Evolutionary conservation across 352 stramenopile genomes (phyloP), one percentile per base, ranked within the genome.

Genomic region (Pythium dissimile): DNA sequence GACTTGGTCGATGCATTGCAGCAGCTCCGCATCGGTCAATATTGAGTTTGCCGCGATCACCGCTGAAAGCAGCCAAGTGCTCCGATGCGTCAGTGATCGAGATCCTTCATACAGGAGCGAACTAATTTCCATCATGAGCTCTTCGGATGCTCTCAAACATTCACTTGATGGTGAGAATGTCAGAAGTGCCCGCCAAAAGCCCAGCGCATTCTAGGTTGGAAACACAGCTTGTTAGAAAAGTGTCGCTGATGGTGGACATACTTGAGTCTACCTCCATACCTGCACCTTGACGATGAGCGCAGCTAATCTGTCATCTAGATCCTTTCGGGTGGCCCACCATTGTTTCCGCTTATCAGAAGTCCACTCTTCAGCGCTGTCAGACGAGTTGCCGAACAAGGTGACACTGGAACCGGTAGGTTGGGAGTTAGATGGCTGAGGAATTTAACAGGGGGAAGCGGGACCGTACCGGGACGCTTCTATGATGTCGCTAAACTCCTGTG

Each of bases 261-360:
- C 13, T 28, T 3, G 15, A 16, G 37, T 26, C n/a, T 15, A 39
- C 16, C 3, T 27, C 15, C 21, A 41, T 63, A 92, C 84, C 82
- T 92, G 69, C 50, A 91, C 72, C 15, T 63, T 73, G 4, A 47
- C 7, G 12, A 92, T 51, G 18, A 67, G 44, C 23, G 65, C 39
- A 26, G 64, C 54, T 18, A 94, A 69, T 16, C 67, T 67, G 28
- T 65, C 62, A 53, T 94, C 69, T 1, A 93, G 58, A 16, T 75
- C 37, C 11, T 84, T 81, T 47, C 85, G 76, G 31, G 60, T 84
- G 53, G 61, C 69, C 85, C 85, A 94, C 85, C 85, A 94, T 23
- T 73, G 46, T n/a, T 84, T 88, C 57, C 92, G 93, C 38, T 82
- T 72, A 10, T 83, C 62, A 2, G 69, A 54, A 18, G 56, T 71